Percentiles rank a stretch among this genome's conserved stretches.
Evolutionary conservation across 768 basidiomycete species (phyloP).

Genomic region (Lentinula guzmanii): DNA sequence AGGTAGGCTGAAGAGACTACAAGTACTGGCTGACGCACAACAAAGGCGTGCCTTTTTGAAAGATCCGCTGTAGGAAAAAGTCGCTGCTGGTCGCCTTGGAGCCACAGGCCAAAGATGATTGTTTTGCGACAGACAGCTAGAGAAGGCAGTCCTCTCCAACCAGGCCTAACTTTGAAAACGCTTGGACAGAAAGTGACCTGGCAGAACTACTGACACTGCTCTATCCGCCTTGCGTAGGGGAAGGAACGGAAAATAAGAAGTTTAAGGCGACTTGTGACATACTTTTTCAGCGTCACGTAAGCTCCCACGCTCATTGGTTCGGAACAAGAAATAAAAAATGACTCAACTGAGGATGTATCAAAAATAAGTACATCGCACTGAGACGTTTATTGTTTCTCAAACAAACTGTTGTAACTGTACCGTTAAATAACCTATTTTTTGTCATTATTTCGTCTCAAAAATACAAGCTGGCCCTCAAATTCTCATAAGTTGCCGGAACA

Average conservation of each 20-base stretch:
- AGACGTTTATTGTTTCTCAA: too few species aligned
- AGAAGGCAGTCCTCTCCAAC: slow-evolving; percentile 37
- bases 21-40: slow-evolving; percentile 75
- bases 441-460: not conserved
- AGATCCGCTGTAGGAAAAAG: slow-evolving; percentile 22
- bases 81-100: slow-evolving; percentile 13
- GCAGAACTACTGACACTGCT: slow-evolving; percentile 38
- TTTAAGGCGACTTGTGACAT: not conserved
- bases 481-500: not conserved
- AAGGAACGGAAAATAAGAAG: slow-evolving; percentile 1
- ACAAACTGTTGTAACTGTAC: too few species aligned
- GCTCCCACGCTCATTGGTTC: not conserved
- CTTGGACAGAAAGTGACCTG: slow-evolving; percentile 29
- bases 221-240: slow-evolving; percentile 38
- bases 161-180: slow-evolving; percentile 31
- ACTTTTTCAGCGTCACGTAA: not conserved
- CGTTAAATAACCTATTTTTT: too few species aligned
- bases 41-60: slow-evolving; percentile 88
- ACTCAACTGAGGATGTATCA: not conserved
- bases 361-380: not conserved
- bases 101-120: not conserved
- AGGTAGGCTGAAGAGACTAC: slow-evolving; percentile 18
- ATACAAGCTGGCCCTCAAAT: too few species aligned
- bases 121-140: slow-evolving; percentile 12
- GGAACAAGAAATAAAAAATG: not conserved